Base-by-base conservation (phyloP, 306 rosid species). In the Parietaria judaica region DNA sequence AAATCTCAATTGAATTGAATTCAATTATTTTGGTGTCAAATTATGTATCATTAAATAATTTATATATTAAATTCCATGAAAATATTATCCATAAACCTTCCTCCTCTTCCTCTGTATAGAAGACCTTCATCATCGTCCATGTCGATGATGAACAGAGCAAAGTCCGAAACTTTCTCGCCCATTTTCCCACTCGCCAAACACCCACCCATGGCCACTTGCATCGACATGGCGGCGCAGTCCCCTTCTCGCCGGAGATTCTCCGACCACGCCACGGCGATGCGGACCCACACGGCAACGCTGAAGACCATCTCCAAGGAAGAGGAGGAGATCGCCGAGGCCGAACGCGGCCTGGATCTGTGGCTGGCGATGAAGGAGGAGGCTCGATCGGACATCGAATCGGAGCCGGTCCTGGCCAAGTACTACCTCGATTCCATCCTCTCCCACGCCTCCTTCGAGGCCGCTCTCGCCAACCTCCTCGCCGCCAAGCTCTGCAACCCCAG, bases 361-460 rank as follows among this genome's bases (percentile, higher is more conserved):
- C n/a, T 11, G 57, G 8, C 38, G 61, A 84, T 89, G 77, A 72
- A 64, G 23, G 82, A 74, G 0, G 98, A 92, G 67, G 98, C 98
- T 34, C 68, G 66, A 3, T 35, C 51, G 2, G 98, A 82, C 54
- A 76, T 86, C 3, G 69, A 72, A 7, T 50, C 66, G 7, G 98
- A 88, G 54, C 95, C 98, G 14, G 74, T 86, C 45, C 66, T 92
- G 69, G 73, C 81, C 0, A 67, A 15, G 41, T 88, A 75, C 79
- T 86, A 84, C 57, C 36, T 51, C 50, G 55, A 37, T 13, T 88
- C 86, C 0, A 72, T 92, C 56, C 59, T 88, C 34, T 70, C 86
- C 1, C 89, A 88, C 14, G 12, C n/a, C 7, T 80, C 90, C 1
- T 50, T 92, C 9, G 88, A 80, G 48, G 14, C 38, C 1, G 95